phyloP scores from a whole-genome alignment of 768 basidiomycete genomes.

The Xerocomus spinulosus region DNA sequence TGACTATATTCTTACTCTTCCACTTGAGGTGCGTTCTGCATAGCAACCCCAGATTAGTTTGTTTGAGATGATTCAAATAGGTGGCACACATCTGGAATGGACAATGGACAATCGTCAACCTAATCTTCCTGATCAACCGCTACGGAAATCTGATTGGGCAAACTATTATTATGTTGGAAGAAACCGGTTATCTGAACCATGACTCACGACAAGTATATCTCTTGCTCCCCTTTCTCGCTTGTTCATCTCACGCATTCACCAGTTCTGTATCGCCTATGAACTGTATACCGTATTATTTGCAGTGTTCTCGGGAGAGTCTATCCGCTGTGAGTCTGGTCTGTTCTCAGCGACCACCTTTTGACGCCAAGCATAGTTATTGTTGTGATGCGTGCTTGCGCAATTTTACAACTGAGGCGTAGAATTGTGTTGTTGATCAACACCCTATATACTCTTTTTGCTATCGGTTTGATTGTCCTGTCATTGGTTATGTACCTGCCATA shows the following conservation, averaged over 20 bases:
- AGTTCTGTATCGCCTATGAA: constrained; percentile 7
- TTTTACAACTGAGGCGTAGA: constrained; percentile 4
- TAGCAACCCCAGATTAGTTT: background rate
- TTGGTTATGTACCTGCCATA: background rate
- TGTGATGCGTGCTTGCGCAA: too few species aligned
- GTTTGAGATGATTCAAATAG: constrained; percentile 4
- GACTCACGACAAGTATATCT: constrained; percentile 6
- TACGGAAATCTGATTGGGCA: constrained; percentile 19
- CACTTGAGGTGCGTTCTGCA: constrained; percentile 21
- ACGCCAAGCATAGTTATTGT: too few species aligned
- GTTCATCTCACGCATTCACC: background rate
- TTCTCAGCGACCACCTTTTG: too few species aligned
- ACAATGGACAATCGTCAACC: constrained; percentile 1
- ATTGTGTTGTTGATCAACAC: background rate
- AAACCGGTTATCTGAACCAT: constrained; percentile 16
- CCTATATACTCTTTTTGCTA: constrained; percentile 11
- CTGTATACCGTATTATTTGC: background rate
- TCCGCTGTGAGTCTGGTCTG: constrained; percentile 7
- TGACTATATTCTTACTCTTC: too few species aligned
- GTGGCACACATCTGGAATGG: constrained; percentile 13
- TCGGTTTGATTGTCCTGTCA: background rate
- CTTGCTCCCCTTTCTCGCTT: background rate
- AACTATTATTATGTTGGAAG: constrained; percentile 17
- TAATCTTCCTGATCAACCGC: too few species aligned
- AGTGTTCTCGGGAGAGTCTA: constrained; percentile 3